Conservation (phyloP, 805 yeast genomes). For the Candida vartiovaarae region DNA sequence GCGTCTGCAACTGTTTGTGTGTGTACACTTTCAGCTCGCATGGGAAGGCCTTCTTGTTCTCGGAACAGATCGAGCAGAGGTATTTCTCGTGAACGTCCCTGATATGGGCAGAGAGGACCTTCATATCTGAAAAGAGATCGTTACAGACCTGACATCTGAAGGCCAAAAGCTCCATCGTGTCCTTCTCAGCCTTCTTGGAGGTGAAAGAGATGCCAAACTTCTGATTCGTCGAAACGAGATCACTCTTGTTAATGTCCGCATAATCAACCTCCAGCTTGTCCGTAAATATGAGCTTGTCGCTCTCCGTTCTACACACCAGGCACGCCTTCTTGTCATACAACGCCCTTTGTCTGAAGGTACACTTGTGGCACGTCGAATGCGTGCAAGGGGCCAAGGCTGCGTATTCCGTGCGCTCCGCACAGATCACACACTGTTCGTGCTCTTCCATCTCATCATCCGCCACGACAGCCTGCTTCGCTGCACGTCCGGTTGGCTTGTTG, state of each 20-base stretch:
- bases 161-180: constrained; percentile 44
- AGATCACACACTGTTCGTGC: constrained; percentile 62
- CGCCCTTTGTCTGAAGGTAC: constrained; percentile 79
- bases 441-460: constrained; percentile 30
- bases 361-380: constrained; percentile 75
- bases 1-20: constrained; percentile 55
- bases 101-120: constrained; percentile 58
- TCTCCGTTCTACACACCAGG: constrained; percentile 76
- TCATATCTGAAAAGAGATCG: constrained; percentile 40
- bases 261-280: constrained; percentile 34
- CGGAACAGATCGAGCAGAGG: constrained; percentile 71
- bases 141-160: constrained; percentile 42
- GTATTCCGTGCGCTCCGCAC: constrained; percentile 64
- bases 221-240: constrained; percentile 29
- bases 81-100: constrained; percentile 53
- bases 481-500: constrained; percentile 3
- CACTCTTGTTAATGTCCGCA: constrained; percentile 28
- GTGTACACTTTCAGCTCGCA: constrained; percentile 60
- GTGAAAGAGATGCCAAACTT: constrained; percentile 57
- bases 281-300: constrained; percentile 50
- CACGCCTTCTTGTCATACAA: constrained; percentile 69
- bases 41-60: constrained; percentile 71
- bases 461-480: constrained; percentile 14
- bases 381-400: constrained; percentile 77
- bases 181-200: constrained; percentile 37